A percentile compares a stretch with the other conserved stretches of the same genome.
Evolutionary conservation across 768 basidiomycete species (phyloP).

Genomic region (Cystofilobasidium macerans): DNA sequence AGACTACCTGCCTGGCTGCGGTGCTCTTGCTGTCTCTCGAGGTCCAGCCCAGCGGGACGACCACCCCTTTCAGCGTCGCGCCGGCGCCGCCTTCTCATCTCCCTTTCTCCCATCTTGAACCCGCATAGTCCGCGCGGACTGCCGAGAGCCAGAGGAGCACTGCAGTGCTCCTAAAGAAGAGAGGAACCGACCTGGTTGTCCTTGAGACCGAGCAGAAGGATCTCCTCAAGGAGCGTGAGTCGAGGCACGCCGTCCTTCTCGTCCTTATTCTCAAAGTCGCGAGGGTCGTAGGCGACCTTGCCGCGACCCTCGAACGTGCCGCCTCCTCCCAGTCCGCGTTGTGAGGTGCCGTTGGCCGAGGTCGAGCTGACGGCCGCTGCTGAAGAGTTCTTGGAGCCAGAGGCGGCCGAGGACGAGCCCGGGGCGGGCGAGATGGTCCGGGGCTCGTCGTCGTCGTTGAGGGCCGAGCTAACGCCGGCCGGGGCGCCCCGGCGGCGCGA

Average conservation of each 20-base stretch:
- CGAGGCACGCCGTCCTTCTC: constrained; percentile 58
- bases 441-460: constrained; percentile 18
- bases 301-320: constrained; percentile 70
- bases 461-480: neutral
- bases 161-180: neutral
- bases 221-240: constrained; percentile 94
- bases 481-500: constrained; percentile 14
- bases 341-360: neutral
- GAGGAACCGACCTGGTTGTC: constrained; percentile 68
- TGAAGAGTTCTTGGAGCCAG: neutral
- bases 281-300: constrained; percentile 85
- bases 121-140: no score
- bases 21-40: no score
- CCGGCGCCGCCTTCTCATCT: no score
- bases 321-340: no score
- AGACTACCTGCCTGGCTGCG: no score
- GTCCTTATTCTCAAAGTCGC: constrained; percentile 52
- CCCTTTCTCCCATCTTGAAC: no score
- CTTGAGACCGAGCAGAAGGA: constrained; percentile 82
- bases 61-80: no score
- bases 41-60: no score
- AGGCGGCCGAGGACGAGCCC: neutral
- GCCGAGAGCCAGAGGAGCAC: no score
- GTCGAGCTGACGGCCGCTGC: neutral
- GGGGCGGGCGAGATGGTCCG: neutral